Conservation (phyloP, 306 rosid genomes). For the Crotalaria pallida region DNA sequence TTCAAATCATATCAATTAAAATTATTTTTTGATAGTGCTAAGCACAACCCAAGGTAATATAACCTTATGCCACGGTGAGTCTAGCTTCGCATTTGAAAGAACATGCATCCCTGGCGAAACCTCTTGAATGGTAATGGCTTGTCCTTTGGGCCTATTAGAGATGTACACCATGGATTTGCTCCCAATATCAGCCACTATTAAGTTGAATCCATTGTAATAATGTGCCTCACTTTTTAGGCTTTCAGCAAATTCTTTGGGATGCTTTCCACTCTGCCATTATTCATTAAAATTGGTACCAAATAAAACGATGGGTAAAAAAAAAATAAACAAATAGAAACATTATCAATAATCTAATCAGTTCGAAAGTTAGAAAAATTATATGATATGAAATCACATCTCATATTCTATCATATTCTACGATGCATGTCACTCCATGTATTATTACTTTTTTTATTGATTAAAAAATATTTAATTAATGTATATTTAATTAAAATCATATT, state of each 20-base stretch:
- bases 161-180: conserved; percentile 58
- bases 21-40: too few relatives aligned
- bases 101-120: conserved; percentile 61
- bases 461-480: too few relatives aligned
- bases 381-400: not conserved
- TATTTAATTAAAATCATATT: too few relatives aligned
- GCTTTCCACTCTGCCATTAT: conserved; percentile 34
- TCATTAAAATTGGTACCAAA: too few relatives aligned
- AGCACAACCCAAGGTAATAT: too few relatives aligned
- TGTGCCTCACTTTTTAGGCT: conserved; percentile 38
- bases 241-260: conserved; percentile 55
- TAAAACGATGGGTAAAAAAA: too few relatives aligned
- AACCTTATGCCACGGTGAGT: conserved; percentile 70
- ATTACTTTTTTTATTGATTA: too few relatives aligned
- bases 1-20: too few relatives aligned
- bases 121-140: conserved; percentile 37
- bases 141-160: conserved; percentile 51
- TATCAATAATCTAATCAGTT: not conserved
- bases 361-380: not conserved
- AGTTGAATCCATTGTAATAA: conserved; percentile 61
- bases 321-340: not conserved
- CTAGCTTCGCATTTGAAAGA: conserved; percentile 46
- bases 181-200: conserved; percentile 36
- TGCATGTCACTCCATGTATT: too few relatives aligned
- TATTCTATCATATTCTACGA: too few relatives aligned